Evolutionary conservation across 768 basidiomycete species (phyloP), one percentile per base, ranked within the genome.

Genomic region (Amanita phalloides): DNA sequence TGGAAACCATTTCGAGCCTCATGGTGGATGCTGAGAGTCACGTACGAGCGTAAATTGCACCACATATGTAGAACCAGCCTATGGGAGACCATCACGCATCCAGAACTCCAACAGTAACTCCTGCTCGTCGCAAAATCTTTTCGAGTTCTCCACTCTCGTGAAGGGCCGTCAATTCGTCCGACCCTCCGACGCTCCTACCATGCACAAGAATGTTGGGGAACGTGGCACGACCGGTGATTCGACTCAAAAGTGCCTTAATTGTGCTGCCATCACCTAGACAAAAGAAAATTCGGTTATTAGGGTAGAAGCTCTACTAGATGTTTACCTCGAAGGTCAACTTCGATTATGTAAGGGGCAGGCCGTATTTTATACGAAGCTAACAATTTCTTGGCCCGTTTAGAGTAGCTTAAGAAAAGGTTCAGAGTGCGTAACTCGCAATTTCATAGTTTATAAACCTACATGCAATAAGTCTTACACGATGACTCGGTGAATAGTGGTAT

Each of bases 141-240:
- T 65, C 66, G 23, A 88, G 68, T 3, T 58, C 57, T 30, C 70
- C 71, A 8, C 68, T 68, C n/a, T 66, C 60, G 56, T 89, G 82
- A 45, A 85, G 61, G 10, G 61, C 63, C 1, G 68, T 65, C 9
- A 89, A 64, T 20, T 80, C 71, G 56, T 87, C 85, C 1, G 74
- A 82, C 32, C 86, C 86, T 8, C 84, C 82, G 2, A 87, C 68
- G 5, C 78, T 78, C 44, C 67, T 70, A 7, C 86, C 87, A 17
- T 71, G 70, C 10, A 90, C 59, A 25, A 91, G 57, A 49, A 86
- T 68, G 55, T 91, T 91, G 1, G 89, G 89, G 62, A 90, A 88
- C 3, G 89, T 90, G 6, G 72, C 64, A 11, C 73, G 84, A 2
- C 68, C 65, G 2, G 88, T 91, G 28, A 90, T 64, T 35, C 87